Evolutionary conservation across 495 filamentous ascomycete genomes (phyloP).

Genomic region (Tuber magnatum): DNA sequence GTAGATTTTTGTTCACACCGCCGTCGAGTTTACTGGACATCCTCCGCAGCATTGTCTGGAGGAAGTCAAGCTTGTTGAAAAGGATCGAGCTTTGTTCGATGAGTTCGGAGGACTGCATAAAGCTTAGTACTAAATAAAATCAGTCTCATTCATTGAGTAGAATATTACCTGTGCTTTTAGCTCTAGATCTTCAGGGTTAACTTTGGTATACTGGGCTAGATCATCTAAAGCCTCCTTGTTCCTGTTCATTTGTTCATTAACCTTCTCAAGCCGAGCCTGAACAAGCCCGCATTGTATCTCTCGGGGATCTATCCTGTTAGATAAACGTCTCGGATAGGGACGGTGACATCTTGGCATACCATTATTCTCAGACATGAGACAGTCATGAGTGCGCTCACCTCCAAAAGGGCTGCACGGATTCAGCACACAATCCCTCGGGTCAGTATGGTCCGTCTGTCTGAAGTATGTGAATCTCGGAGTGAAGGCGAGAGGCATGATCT

Average conservation of each 20-base stretch:
- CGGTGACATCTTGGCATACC: slow-evolving; percentile 19
- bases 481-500: slow-evolving; percentile 84
- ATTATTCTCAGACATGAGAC: slow-evolving; percentile 89
- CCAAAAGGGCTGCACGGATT: slow-evolving; percentile 71
- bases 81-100: slow-evolving; percentile 64
- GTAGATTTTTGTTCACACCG: slow-evolving; percentile 32
- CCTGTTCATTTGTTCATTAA: slow-evolving; percentile 65
- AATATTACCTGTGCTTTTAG: slow-evolving; percentile 39
- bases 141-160: slow-evolving; percentile 49
- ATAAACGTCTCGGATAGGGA: neutral
- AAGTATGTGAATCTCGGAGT: slow-evolving; percentile 95
- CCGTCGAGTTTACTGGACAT: slow-evolving; percentile 54
- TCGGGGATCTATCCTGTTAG: slow-evolving; percentile 57
- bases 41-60: slow-evolving; percentile 64
- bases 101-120: slow-evolving; percentile 56
- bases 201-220: slow-evolving; percentile 30
- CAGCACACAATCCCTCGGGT: slow-evolving; percentile 50
- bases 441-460: slow-evolving; percentile 86
- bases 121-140: slow-evolving; percentile 44
- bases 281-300: slow-evolving; percentile 83
- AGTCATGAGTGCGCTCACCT: slow-evolving; percentile 83
- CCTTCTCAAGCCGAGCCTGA: slow-evolving; percentile 65
- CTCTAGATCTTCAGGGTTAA: slow-evolving; percentile 44
- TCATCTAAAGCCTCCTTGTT: slow-evolving; percentile 49
- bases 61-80: slow-evolving; percentile 65